A percentile compares a stretch with the other conserved stretches of the same genome.
Conservation (phyloP, 768 basidiomycete genomes). For the Lepiota brunneoincarnata region DNA sequence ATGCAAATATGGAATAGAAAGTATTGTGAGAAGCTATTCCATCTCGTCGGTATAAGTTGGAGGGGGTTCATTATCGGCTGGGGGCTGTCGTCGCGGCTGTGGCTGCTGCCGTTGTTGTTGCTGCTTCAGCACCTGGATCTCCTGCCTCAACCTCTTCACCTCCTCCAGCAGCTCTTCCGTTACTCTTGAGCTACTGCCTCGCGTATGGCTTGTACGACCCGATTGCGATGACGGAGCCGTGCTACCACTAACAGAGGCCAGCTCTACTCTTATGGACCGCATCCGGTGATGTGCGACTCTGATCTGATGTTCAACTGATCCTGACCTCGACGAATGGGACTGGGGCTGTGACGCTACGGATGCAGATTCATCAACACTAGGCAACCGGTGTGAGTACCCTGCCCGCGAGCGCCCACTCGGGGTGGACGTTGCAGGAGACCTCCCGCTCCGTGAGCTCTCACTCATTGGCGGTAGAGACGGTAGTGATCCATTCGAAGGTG, state of each 20-base stretch:
- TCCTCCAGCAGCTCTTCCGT: slow-evolving; percentile 26
- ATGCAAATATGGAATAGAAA: background rate
- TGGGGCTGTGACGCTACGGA: background rate
- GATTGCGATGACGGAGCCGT: slow-evolving; percentile 4
- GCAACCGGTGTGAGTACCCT: background rate
- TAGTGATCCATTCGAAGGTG: no score
- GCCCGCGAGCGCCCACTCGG: background rate
- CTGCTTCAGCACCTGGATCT: slow-evolving; percentile 23
- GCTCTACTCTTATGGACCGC: slow-evolving; percentile 21
- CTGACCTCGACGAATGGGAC: background rate
- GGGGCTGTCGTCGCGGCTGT: background rate
- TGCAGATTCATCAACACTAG: background rate
- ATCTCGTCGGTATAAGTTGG: background rate
- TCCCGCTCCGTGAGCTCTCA: background rate
- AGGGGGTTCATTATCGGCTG: background rate
- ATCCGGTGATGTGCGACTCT: slow-evolving; percentile 22
- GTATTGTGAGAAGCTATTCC: background rate
- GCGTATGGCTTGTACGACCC: background rate
- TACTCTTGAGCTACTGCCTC: slow-evolving; percentile 11
- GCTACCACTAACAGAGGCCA: slow-evolving; percentile 11
- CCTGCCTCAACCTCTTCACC: slow-evolving; percentile 21
- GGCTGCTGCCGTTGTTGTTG: slow-evolving; percentile 15
- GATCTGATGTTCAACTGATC: slow-evolving; percentile 20
- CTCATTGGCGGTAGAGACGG: no score
- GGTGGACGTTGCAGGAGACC: background rate